These are phyloP conservation scores for Ceratocystis eucalypticola DNA, from an alignment of 2,329 filamentous ascomycete genomes.

Conservation along the genomic window DNA sequence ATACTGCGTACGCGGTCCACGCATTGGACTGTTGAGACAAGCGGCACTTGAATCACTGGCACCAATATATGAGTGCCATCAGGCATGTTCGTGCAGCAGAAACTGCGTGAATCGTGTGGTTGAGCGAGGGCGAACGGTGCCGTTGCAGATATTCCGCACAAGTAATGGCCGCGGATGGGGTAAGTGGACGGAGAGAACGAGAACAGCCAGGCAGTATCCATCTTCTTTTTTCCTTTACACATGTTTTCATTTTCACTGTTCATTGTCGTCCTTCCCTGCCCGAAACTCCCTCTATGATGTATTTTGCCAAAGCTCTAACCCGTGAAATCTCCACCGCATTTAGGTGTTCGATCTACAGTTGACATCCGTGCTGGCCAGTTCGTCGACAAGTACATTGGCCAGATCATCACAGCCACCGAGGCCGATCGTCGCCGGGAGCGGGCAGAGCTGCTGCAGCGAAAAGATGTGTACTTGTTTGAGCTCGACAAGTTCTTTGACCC, in stretches of 20 bases:
- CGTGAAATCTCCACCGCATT: not conserved
- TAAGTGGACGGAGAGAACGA: constrained; percentile 25
- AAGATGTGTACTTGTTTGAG: constrained; percentile 66
- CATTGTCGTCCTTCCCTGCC: not conserved
- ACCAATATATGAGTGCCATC: constrained; percentile 71
- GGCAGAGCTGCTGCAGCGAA: constrained; percentile 44
- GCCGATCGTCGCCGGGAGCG: constrained; percentile 49
- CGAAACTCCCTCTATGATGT: not conserved
- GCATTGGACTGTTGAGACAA: constrained; percentile 39
- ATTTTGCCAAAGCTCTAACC: not conserved
- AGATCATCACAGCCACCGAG: constrained; percentile 50
- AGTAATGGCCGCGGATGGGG: constrained; percentile 57
- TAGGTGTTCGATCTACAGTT: constrained; percentile 50
- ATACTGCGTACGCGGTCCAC: constrained; percentile 45
- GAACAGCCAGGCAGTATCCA: not conserved
- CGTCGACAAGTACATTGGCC: constrained; percentile 65
- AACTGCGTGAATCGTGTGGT: constrained; percentile 64
- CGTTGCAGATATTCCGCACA: constrained; percentile 66
- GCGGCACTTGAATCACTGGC: constrained; percentile 39
- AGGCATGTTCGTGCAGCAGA: constrained; percentile 49
- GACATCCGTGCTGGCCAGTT: constrained; percentile 60
- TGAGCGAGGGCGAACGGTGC: constrained; percentile 55
- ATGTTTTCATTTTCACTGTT: not conserved
- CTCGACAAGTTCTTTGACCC: constrained; percentile 65
- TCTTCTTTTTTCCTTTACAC: not conserved